Base-by-base conservation (phyloP, 208 protist species). In the Trypanosoma boissoni region DNA sequence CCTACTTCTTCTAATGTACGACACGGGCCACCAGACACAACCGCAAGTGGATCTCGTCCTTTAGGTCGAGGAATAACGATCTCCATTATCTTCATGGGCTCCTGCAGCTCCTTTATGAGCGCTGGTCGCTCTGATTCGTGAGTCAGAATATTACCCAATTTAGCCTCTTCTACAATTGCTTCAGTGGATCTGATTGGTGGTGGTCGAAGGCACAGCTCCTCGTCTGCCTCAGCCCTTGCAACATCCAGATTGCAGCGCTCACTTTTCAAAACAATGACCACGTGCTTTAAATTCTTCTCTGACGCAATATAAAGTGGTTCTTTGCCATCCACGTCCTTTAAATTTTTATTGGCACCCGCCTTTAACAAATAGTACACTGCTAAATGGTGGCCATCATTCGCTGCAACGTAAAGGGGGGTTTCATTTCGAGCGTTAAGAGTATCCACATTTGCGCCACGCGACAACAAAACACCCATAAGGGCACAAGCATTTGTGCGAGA, bases 261-360 rank as follows among this genome's bases (percentile, higher is more conserved):
- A 8, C 78, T 75, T 66, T 91, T 92, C 24, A 96, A 71, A 20
- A 96, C 58, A 55, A 91, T 60, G 23, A 92, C 78, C 0, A 93
- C 78, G 60, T 91, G 78, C 62, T 91, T 89, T 64, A 85, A 76
- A 27, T 67, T 74, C 55, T 85, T 92, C 58, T 94, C 82, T 8
- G 86, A 92, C 10, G 90, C 90, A 37, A 96, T 86, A 72, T 83
- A 94, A 12, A 94, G 76, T n/a, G 86, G 77, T 3, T 64, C 61
- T 68, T 93, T 90, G 9, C 74, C 88, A 54, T 96, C 88, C n/a
- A 76, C 72, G 64, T 92, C 84, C 26, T 59, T 37, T 5, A 96
- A 55, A 7, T 68, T 42, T 8, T 58, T 49, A 62, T 92, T 88
- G 29, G 81, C 82, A 42, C 72, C 72, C 10, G 69, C 68, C 24